Evolutionary conservation across 257 asterid genomes (phyloP).

Genomic region (Avicennia marina): DNA sequence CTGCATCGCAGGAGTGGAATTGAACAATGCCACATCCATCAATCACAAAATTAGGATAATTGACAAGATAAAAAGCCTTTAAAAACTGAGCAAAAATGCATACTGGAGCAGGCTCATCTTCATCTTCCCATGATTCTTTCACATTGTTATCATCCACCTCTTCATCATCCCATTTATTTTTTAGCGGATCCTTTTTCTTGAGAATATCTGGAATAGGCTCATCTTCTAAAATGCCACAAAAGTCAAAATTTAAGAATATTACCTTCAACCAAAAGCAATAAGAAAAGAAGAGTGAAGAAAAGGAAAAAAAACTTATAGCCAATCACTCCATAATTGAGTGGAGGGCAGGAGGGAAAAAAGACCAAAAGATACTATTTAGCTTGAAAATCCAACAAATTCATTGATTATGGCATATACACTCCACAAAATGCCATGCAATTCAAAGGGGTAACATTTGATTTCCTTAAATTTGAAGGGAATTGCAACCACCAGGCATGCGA

Average conservation of each 20-base stretch:
- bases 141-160: constrained; percentile 66
- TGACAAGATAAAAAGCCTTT: too few relatives aligned
- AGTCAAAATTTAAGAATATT: background rate
- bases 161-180: constrained; percentile 81
- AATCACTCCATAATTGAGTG: background rate
- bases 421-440: background rate
- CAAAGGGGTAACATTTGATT: background rate
- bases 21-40: too few relatives aligned
- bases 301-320: background rate
- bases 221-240: constrained; percentile 55
- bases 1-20: too few relatives aligned
- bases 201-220: constrained; percentile 57
- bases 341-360: background rate
- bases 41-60: too few relatives aligned
- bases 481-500: background rate
- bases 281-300: background rate
- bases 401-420: background rate
- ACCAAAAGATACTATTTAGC: background rate
- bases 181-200: constrained; percentile 38
- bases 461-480: background rate
- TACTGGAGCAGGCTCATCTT: constrained; percentile 72
- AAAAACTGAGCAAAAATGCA: too few relatives aligned
- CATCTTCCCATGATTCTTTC: constrained; percentile 98
- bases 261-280: too few relatives aligned
- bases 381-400: background rate